Conservation (phyloP, 805 yeast species). For the Wilhelminamyces savonicus region DNA sequence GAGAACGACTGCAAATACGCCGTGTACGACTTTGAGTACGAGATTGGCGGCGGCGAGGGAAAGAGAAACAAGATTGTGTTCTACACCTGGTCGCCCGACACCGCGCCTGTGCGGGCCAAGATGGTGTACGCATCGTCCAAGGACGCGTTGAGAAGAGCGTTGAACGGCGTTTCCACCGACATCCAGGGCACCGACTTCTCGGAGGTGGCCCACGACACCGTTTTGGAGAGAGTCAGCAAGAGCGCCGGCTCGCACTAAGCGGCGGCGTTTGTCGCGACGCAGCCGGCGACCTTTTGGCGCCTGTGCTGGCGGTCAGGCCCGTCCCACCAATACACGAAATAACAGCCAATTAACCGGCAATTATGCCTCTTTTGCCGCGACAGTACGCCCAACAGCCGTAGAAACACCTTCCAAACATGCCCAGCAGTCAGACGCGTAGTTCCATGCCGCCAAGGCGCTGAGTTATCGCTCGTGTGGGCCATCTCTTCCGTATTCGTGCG, state of each 20-base stretch:
- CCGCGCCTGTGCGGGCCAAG: conserved; percentile 91
- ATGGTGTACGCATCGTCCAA: conserved; percentile 99
- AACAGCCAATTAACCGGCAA: too few relatives aligned
- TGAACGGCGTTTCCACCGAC: conserved; percentile 91
- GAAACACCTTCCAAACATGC: too few relatives aligned
- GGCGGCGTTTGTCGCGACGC: too few relatives aligned
- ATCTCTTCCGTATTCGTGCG: conserved; percentile 65
- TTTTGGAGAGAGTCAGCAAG: conserved; percentile 81
- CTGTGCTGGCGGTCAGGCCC: too few relatives aligned
- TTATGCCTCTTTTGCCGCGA: too few relatives aligned
- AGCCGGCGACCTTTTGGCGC: too few relatives aligned
- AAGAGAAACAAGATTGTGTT: conserved; percentile 73
- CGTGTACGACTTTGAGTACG: conserved; percentile 94
- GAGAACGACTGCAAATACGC: conserved; percentile 97
- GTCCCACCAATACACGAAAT: too few relatives aligned
- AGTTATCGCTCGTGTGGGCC: conserved; percentile 59
- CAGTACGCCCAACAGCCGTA: too few relatives aligned
- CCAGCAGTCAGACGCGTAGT: too few relatives aligned
- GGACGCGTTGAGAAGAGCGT: conserved; percentile 95
- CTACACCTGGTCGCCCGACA: conserved; percentile 95
- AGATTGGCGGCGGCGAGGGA: conserved; percentile 85
- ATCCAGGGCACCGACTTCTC: conserved; percentile 97
- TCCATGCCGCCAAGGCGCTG: too few relatives aligned
- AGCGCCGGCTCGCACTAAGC: conserved; percentile 51
- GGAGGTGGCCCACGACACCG: conserved; percentile 92